phyloP scores from a whole-genome alignment of 208 protist genomes.

The Crithidia sp. region DNA sequence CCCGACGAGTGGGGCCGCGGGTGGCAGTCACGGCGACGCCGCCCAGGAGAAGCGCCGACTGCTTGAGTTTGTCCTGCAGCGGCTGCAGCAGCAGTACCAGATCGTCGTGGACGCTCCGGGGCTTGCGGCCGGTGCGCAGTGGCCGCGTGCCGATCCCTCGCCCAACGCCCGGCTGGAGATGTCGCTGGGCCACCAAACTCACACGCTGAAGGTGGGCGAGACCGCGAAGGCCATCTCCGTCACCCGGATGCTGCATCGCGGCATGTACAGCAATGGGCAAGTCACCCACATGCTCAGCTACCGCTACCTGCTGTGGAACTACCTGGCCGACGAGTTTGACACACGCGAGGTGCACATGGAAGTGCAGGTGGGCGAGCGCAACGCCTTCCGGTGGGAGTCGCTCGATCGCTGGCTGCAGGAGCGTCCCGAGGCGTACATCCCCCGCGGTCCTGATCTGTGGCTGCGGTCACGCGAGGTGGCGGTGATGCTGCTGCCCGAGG shows the following conservation, averaged over 20 bases:
- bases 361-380: constrained; percentile 67
- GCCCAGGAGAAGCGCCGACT: constrained; percentile 42
- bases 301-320: constrained; percentile 82
- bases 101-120: constrained; percentile 70
- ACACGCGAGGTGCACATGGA: constrained; percentile 62
- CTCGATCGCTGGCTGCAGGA: constrained; percentile 79
- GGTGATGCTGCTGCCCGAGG: constrained; percentile 72
- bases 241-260: constrained; percentile 77
- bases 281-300: constrained; percentile 74
- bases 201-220: constrained; percentile 82
- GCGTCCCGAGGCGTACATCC: constrained; percentile 52
- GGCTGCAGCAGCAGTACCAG: constrained; percentile 87
- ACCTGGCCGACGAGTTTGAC: constrained; percentile 59
- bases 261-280: constrained; percentile 82
- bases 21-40: constrained; percentile 7
- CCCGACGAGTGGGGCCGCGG: constrained; percentile 1
- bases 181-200: constrained; percentile 85
- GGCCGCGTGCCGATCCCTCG: constrained; percentile 52
- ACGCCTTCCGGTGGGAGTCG: constrained; percentile 68
- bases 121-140: constrained; percentile 29
- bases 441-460: constrained; percentile 36
- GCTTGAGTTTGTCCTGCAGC: constrained; percentile 85
- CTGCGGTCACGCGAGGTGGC: constrained; percentile 62
- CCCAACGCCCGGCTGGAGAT: constrained; percentile 74
- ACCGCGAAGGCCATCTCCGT: constrained; percentile 72